Evolutionary conservation across 768 basidiomycete genomes (phyloP).

Genomic region (Arthromyces matolae): DNA sequence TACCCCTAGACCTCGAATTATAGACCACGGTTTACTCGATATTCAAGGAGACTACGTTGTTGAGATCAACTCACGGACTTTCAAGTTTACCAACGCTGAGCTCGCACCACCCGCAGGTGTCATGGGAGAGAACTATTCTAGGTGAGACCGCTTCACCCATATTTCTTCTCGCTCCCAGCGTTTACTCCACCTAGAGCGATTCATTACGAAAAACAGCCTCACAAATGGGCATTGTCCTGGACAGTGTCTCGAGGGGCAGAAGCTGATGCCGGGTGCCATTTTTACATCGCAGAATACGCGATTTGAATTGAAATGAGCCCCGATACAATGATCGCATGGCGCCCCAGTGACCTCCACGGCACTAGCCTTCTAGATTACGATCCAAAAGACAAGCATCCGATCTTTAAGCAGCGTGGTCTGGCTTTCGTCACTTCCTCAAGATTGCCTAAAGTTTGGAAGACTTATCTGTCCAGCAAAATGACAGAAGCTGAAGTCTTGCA

Average conservation of each 20-base stretch:
- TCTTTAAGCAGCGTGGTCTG: conserved; percentile 7
- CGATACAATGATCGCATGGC: conserved; percentile 15
- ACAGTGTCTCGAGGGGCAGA: conserved; percentile 5
- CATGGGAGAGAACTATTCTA: neutral
- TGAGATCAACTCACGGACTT: neutral
- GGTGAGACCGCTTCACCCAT: too few species aligned
- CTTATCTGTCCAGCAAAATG: too few species aligned
- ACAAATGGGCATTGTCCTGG: neutral
- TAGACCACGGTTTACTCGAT: neutral
- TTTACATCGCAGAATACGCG: conserved; percentile 14
- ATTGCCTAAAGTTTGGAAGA: too few species aligned
- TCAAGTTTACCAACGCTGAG: neutral
- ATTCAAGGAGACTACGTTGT: neutral
- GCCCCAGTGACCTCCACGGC: conserved; percentile 12
- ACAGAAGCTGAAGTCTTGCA: too few species aligned
- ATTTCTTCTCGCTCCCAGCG: too few species aligned
- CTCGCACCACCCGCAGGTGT: conserved; percentile 5
- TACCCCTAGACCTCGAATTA: too few species aligned
- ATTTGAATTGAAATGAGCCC: conserved; percentile 5
- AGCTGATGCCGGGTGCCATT: too few species aligned
- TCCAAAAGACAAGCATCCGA: conserved; percentile 5
- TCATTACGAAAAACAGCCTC: conserved; percentile 1
- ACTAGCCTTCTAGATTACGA: conserved; percentile 14
- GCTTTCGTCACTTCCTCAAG: too few species aligned
- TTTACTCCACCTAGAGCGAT: too few species aligned